phyloP scores from a whole-genome alignment of 768 basidiomycete genomes.

The Pholiota conissans region DNA sequence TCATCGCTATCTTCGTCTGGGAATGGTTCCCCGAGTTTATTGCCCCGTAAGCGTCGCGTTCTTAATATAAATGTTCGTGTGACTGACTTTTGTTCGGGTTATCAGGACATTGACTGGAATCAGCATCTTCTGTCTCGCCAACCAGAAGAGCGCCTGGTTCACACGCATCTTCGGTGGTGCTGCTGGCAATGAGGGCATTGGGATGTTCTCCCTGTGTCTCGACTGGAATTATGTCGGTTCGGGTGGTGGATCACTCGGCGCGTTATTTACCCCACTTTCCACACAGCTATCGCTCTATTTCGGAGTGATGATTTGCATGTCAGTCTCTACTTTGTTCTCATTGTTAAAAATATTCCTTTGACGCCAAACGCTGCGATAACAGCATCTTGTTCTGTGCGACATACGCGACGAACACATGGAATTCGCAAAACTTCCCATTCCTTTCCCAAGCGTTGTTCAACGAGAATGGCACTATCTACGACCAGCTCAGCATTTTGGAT shows the following conservation, averaged over 20 bases:
- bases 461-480: conserved; percentile 50
- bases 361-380: neutral
- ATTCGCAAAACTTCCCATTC: conserved; percentile 61
- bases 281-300: conserved; percentile 52
- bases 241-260: conserved; percentile 44
- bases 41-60: conserved; percentile 32
- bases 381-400: conserved; percentile 45
- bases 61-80: neutral
- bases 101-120: conserved; percentile 54
- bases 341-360: neutral
- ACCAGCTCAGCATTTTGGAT: conserved; percentile 55
- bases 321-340: conserved; percentile 19
- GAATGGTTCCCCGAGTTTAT: conserved; percentile 58
- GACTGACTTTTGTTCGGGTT: conserved; percentile 14
- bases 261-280: conserved; percentile 51
- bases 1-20: conserved; percentile 54
- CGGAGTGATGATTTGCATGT: conserved; percentile 55
- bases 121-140: conserved; percentile 56
- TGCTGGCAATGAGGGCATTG: conserved; percentile 63
- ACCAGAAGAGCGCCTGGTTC: conserved; percentile 47
- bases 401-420: conserved; percentile 53
- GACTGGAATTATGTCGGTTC: conserved; percentile 64
- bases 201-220: conserved; percentile 55
- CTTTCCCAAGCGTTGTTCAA: conserved; percentile 51
- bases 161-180: conserved; percentile 55